phyloP scores from a whole-genome alignment of 2,329 filamentous ascomycete genomes.

The Aspergillus japonicus region DNA sequence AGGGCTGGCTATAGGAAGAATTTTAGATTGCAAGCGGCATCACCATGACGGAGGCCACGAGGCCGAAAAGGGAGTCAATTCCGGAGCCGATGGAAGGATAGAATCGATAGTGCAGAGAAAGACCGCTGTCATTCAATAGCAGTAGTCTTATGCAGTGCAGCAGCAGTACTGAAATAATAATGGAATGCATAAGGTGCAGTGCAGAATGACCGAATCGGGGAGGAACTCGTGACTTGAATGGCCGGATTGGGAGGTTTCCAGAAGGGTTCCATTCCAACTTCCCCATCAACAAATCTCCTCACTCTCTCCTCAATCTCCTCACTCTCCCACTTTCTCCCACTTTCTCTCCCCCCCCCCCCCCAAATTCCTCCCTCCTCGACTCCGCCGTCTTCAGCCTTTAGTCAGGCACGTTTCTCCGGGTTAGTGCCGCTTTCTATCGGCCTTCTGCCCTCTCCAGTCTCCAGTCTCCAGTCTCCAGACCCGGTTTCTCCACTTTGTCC shows the following conservation, averaged over 20 bases:
- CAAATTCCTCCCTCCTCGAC: neutral
- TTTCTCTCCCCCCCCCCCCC: slow-evolving; percentile 15
- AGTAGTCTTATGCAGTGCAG: too few relatives aligned
- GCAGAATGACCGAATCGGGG: neutral
- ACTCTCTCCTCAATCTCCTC: neutral
- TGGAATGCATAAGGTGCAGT: too few relatives aligned
- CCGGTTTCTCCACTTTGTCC: slow-evolving; percentile 23
- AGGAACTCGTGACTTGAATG: neutral
- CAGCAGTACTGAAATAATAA: too few relatives aligned
- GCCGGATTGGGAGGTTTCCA: neutral
- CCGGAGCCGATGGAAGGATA: neutral
- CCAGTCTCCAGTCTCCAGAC: neutral
- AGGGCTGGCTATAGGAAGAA: too few relatives aligned
- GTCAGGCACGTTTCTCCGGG: too few relatives aligned
- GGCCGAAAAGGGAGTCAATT: neutral
- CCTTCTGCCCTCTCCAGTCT: slow-evolving; percentile 6
- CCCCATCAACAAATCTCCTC: neutral
- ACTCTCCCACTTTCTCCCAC: neutral
- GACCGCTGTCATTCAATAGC: too few relatives aligned
- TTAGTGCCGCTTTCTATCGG: too few relatives aligned
- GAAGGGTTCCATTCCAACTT: neutral
- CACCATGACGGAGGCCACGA: neutral
- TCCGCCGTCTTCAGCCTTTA: neutral
- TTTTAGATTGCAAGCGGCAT: neutral
- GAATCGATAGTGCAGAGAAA: too few relatives aligned